Base-by-base conservation (phyloP, 805 yeast genomes). In the Ascoidea asiatica region DNA sequence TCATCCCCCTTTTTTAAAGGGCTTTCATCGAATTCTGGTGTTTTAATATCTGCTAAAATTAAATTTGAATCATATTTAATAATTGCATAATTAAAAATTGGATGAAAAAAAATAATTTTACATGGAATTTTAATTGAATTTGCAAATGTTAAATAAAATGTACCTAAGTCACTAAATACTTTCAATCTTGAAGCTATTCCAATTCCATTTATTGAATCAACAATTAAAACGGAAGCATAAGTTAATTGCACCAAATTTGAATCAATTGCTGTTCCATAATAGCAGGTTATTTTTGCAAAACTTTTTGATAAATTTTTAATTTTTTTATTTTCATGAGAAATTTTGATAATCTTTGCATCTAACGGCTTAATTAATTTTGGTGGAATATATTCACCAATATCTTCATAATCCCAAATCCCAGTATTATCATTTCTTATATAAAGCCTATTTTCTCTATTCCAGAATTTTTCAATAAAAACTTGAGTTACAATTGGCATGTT, bases 51-150 rank as follows among this genome's bases (percentile, higher is more conserved):
- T 2, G 95, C 90, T 18, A 72, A 58, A 13, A 88, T 80, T 43
- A 85, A 63, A 4, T 66, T 54, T 7, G 95, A 87, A 57, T 89
- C 95, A 59, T 85, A 88, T 58, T 83, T 75, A 20, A 88, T 68
- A 45, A 88, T 75, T 1, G 94, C 88, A 60, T 82, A 88, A 52
- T 87, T 88, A 53, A 81, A 84, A 37, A 85, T 76, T 33, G 96
- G 95, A 57, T 88, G 96, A 54, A 86, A 64, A 53, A 87, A 88
- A 20, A 78, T 78, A 20, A 87, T 90, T 48, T 76, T 69, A 1
- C 81, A 95, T 0, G 92, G 86, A 13, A 87, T 71, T 50, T 80
- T 76, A 19, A 85, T 74, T 1, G 95, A 81, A 50, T 89, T 95
- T 4, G 95, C 95, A 56, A 88, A 75, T 2, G 89, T 78, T 19